phyloP scores from a whole-genome alignment of 2,329 filamentous ascomycete species.

The Boeremia exigua region DNA sequence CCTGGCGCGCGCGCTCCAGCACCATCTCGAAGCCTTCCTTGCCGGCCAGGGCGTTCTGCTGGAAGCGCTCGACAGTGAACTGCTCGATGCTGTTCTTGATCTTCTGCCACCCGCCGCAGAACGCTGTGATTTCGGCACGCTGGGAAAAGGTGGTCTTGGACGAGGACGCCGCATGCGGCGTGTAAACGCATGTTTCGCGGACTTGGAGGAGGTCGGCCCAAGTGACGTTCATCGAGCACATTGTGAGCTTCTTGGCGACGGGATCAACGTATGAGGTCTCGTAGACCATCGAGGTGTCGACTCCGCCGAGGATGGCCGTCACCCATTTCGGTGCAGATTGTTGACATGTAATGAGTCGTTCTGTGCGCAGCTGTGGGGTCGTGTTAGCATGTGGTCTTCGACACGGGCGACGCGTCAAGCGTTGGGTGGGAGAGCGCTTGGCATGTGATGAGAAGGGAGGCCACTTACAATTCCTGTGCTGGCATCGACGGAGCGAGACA shows the following conservation, averaged over 20 bases:
- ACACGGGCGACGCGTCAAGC: background rate
- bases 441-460: constrained; percentile 17
- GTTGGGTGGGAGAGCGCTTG: background rate
- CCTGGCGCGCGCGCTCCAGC: constrained; percentile 87
- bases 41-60: constrained; percentile 88
- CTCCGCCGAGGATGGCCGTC: constrained; percentile 76
- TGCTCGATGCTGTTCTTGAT: constrained; percentile 97
- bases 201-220: constrained; percentile 89
- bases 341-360: constrained; percentile 69
- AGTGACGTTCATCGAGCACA: constrained; percentile 95
- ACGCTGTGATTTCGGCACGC: constrained; percentile 88
- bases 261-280: constrained; percentile 97
- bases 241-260: constrained; percentile 81
- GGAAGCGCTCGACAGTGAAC: constrained; percentile 83
- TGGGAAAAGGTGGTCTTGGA: constrained; percentile 81
- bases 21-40: constrained; percentile 95
- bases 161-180: constrained; percentile 61
- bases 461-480: constrained; percentile 69
- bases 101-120: constrained; percentile 96
- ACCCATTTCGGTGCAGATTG: constrained; percentile 81
- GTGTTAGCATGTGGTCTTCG: constrained; percentile 15
- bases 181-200: constrained; percentile 90
- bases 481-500: constrained; percentile 73
- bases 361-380: constrained; percentile 67
- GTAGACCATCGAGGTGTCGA: constrained; percentile 86